Evolutionary conservation across 805 yeast species (phyloP), one percentile per base, ranked within the genome.

Genomic region (Candida sanyiensis): DNA sequence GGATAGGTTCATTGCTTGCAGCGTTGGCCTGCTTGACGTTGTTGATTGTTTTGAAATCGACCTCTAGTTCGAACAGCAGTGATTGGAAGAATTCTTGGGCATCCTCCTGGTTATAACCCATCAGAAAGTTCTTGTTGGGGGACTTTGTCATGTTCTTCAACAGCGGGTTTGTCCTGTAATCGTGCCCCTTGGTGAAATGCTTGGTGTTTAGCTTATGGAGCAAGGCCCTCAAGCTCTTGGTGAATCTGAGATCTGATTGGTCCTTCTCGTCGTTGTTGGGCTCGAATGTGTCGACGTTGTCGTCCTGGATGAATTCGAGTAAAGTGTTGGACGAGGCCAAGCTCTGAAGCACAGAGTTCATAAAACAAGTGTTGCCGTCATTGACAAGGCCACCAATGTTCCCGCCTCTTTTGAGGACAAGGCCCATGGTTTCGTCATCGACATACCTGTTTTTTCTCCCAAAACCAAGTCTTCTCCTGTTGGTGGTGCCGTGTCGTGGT

Each of bases 61-160:
- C 65, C 52, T 84, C 94, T 23, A 84, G 63, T 40, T 81, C 75
- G 29, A 73, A 69, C 70, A 84, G 67, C 3, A 83, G 72, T 37
- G 80, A 70, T 57, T 89, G 97, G 64, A 89, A 89, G 54, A 89
- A 89, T 58, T 89, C 97, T 61, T 89, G 96, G 0, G 97, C 97
- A 63, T 89, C 97, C 59, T 89, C 96, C 62, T 89, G 97, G 54
- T 85, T 87, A 56, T 86, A 86, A 2, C 96, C 93, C 39, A 77
- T 61, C 50, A 88, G 77, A 43, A 87, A 73, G 55, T 80, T 81
- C 53, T 78, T 83, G 49, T 79, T 80, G 11, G 93, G 89, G 0
- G 86, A 83, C 52, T 82, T 81, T 5, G 83, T 73, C 86, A 84
- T 81, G 5, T 75, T 72, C 52, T 73, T 78, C 37, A 83, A 58